Evolutionary conservation across 257 asterid genomes (phyloP).

Genomic region (Leptodermis oblonga): DNA sequence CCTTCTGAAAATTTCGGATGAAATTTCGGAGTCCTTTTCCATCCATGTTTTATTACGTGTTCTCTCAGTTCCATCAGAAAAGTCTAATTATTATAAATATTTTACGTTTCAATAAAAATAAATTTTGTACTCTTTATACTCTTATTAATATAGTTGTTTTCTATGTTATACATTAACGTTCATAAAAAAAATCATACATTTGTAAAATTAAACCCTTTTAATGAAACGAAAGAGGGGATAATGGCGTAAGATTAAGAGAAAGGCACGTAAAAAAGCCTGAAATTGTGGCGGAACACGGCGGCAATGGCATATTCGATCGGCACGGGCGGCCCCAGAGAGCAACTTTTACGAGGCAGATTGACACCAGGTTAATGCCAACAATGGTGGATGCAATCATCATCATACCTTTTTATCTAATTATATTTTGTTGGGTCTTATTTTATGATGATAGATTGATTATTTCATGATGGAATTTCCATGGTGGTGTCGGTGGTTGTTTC

Average conservation of each 20-base stretch:
- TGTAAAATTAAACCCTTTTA: too few species aligned
- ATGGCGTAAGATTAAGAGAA: not conserved
- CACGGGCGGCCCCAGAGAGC: not conserved
- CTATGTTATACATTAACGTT: too few species aligned
- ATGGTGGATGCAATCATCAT: slow-evolving; percentile 28
- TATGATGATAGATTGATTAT: slow-evolving; percentile 5
- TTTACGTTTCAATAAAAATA: too few species aligned
- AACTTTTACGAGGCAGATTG: not conserved
- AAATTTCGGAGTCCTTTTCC: too few species aligned
- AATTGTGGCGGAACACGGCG: slow-evolving; percentile 12
- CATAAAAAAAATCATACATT: too few species aligned
- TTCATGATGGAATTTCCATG: slow-evolving; percentile 13
- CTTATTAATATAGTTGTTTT: too few species aligned
- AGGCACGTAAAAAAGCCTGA: slow-evolving; percentile 11
- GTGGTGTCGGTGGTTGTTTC: slow-evolving; percentile 23
- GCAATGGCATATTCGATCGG: slow-evolving; percentile 7
- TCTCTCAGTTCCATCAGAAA: too few species aligned
- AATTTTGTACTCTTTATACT: too few species aligned
- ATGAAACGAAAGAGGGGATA: too few species aligned
- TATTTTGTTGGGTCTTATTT: not conserved
- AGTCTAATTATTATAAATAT: too few species aligned
- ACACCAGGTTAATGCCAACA: slow-evolving; percentile 7
- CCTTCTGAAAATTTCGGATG: not conserved
- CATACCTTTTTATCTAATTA: not conserved
- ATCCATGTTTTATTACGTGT: not conserved